Conservation (phyloP, 2,329 filamentous ascomycete genomes). For the Cytospora paraplurivora region DNA sequence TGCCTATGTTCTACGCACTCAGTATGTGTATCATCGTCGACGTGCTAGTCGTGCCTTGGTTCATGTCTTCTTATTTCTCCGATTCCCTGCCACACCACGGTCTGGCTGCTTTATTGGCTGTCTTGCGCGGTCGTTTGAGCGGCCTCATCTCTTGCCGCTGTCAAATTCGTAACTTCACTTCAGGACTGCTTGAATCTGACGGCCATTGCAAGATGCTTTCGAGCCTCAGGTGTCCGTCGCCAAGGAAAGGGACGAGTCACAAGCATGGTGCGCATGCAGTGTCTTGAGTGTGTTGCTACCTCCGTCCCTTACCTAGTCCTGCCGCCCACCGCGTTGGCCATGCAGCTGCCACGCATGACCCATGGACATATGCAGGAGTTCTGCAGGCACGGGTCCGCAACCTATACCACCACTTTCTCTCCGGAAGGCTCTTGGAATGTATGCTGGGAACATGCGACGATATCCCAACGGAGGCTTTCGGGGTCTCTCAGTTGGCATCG, state of each 20-base stretch:
- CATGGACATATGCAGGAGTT: conserved; percentile 15
- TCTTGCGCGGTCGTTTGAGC: neutral
- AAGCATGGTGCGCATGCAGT: conserved; percentile 21
- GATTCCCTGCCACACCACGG: neutral
- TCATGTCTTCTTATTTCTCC: neutral
- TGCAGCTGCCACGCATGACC: conserved; percentile 9
- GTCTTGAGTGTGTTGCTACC: conserved; percentile 8
- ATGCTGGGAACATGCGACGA: neutral
- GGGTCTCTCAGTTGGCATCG: neutral
- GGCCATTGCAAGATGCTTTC: neutral
- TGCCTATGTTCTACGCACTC: neutral
- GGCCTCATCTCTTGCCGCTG: conserved; percentile 1
- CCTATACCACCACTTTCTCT: neutral
- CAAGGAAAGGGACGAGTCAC: conserved; percentile 15
- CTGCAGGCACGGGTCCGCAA: conserved; percentile 11
- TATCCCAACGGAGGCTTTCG: neutral
- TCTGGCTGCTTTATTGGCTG: neutral
- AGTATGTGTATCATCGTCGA: neutral
- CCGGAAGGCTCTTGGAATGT: conserved; percentile 8
- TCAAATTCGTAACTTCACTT: neutral
- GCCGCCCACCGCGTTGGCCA: neutral
- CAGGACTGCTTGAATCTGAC: neutral
- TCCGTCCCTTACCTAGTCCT: neutral
- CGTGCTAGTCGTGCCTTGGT: neutral
- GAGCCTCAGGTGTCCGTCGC: conserved; percentile 6